phyloP scores from a whole-genome alignment of 257 asterid species.

The Perilla frutescens region DNA sequence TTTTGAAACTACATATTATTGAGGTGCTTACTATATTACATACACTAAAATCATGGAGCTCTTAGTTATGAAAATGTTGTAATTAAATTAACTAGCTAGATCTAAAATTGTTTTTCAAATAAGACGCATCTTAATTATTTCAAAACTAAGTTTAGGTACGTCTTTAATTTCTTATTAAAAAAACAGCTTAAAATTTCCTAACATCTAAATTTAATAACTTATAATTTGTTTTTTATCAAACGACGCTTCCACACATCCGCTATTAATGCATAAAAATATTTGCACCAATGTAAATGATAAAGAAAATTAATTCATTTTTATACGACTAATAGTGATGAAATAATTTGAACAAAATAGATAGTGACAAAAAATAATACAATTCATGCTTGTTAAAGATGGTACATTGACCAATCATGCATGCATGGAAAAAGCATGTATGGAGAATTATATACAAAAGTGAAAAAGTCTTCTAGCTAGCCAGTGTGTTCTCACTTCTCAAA shows the following conservation, averaged over 20 bases:
- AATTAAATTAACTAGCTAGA: too few species aligned
- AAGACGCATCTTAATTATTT: too few species aligned
- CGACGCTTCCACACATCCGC: background rate
- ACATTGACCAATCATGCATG: conserved; percentile 40
- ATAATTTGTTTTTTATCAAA: background rate
- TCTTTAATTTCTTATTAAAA: background rate
- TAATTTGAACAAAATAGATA: background rate
- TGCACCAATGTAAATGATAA: background rate
- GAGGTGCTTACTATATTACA: too few species aligned
- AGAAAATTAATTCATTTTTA: background rate
- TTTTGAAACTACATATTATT: too few species aligned
- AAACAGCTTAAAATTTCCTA: background rate
- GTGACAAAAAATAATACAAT: conserved; percentile 23
- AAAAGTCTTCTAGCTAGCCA: background rate
- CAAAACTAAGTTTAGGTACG: too few species aligned
- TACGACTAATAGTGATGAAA: background rate
- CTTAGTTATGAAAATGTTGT: too few species aligned
- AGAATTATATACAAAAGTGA: conserved; percentile 11
- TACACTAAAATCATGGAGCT: too few species aligned
- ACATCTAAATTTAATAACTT: background rate
- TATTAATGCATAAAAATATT: background rate
- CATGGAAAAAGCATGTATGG: conserved; percentile 27
- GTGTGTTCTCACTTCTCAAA: conserved; percentile 13
- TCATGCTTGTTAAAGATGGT: conserved; percentile 34
- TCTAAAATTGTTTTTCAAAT: too few species aligned